Conservation (phyloP, 805 yeast genomes). For the baker's yeast (Saccharomyces cerevisiae) region DNA sequence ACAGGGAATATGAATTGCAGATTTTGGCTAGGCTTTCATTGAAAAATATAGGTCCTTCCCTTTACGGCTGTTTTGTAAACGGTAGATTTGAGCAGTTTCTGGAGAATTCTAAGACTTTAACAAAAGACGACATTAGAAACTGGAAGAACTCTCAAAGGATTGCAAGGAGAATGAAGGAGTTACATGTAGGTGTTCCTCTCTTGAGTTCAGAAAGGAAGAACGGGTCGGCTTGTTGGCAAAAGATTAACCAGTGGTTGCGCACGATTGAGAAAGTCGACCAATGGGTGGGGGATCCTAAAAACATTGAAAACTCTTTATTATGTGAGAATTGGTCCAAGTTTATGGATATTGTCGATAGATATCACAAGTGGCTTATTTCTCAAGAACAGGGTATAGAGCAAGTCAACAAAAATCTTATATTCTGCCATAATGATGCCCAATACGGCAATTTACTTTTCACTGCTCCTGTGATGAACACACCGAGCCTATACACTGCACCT, state of each 20-base stretch:
- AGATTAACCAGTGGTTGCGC: slow-evolving; percentile 63
- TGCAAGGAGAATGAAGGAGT: slow-evolving; percentile 93
- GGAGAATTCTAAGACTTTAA: slow-evolving; percentile 71
- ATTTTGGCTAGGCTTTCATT: slow-evolving; percentile 65
- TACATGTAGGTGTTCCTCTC: slow-evolving; percentile 72
- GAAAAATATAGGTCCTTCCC: slow-evolving; percentile 77
- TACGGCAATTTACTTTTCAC: slow-evolving; percentile 80
- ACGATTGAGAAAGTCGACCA: slow-evolving; percentile 35
- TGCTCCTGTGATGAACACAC: slow-evolving; percentile 39
- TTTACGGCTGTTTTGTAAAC: slow-evolving; percentile 82
- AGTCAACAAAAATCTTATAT: slow-evolving; percentile 44
- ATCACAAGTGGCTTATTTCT: slow-evolving; percentile 53
- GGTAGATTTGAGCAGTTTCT: slow-evolving; percentile 93
- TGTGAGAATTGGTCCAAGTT: slow-evolving; percentile 40
- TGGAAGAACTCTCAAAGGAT: slow-evolving; percentile 72
- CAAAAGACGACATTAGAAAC: slow-evolving; percentile 63
- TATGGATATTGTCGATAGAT: slow-evolving; percentile 39
- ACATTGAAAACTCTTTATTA: slow-evolving; percentile 33
- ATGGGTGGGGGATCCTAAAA: slow-evolving; percentile 30
- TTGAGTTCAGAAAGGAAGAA: slow-evolving; percentile 43
- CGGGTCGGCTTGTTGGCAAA: slow-evolving; percentile 65
- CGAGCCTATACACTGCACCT: slow-evolving; percentile 3
- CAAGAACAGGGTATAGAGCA: slow-evolving; percentile 8
- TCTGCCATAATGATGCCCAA: slow-evolving; percentile 95
- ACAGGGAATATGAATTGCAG: slow-evolving; percentile 70